phyloP scores from a whole-genome alignment of 768 basidiomycete genomes.

The Boletus bicolor region DNA sequence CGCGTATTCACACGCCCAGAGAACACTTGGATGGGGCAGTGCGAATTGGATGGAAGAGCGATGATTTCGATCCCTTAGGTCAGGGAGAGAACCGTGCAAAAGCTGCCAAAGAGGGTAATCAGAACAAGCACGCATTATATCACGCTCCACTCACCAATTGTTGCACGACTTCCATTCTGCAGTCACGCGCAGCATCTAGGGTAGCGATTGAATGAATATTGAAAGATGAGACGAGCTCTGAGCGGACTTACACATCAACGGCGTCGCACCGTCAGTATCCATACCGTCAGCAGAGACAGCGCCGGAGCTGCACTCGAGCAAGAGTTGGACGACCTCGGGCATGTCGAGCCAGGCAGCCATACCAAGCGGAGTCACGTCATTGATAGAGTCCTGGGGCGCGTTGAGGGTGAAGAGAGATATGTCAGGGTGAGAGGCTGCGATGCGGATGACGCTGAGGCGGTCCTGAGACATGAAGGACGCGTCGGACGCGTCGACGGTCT shows the following conservation, averaged over 20 bases:
- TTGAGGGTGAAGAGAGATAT: conserved; percentile 70
- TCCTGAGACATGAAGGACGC: conserved; percentile 59
- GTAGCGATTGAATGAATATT: neutral
- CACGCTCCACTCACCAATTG: conserved; percentile 48
- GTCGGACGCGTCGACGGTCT: conserved; percentile 64
- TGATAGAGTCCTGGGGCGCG: conserved; percentile 65
- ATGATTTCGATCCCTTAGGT: conserved; percentile 68
- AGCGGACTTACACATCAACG: conserved; percentile 72
- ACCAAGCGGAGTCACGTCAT: conserved; percentile 72
- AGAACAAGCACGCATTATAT: conserved; percentile 6
- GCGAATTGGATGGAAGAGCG: conserved; percentile 72
- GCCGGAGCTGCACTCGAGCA: conserved; percentile 62
- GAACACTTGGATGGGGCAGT: conserved; percentile 53
- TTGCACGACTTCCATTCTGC: conserved; percentile 62
- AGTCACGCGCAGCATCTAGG: conserved; percentile 75
- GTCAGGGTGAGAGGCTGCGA: conserved; percentile 51
- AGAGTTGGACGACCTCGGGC: conserved; percentile 52
- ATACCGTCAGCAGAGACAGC: conserved; percentile 69
- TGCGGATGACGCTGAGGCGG: conserved; percentile 56
- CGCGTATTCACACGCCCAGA: conserved; percentile 69
- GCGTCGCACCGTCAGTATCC: conserved; percentile 73
- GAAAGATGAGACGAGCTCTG: neutral
- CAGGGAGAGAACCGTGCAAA: conserved; percentile 67
- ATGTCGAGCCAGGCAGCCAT: conserved; percentile 78
- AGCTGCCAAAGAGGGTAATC: conserved; percentile 33